A percentile compares a stretch with the other conserved stretches of the same genome.
Conservation (phyloP, 2,329 filamentous ascomycete genomes). For the Helminthosporium solani region DNA sequence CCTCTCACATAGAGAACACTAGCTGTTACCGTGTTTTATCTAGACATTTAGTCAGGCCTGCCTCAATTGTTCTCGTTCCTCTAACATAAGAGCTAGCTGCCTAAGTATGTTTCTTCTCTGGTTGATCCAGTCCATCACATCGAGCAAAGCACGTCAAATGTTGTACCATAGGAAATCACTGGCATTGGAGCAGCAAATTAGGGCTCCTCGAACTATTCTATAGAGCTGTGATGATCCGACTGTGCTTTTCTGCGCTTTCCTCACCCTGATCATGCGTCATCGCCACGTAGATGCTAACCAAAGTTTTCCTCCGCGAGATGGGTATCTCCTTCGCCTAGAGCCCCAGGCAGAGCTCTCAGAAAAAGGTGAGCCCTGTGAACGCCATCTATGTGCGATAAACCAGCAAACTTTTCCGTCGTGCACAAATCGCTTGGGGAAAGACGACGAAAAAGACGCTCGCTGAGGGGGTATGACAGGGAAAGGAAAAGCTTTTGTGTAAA, state of each 20-base stretch:
- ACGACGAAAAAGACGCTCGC: conserved; percentile 27
- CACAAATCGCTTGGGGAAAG: conserved; percentile 22
- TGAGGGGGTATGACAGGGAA: conserved; percentile 25
- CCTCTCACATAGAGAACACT: no score
- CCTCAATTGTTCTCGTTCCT: no score
- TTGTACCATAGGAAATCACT: conserved; percentile 19
- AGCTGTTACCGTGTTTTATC: no score
- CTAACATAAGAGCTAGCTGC: no score
- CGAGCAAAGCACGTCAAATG: no score
- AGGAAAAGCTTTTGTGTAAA: conserved; percentile 44
- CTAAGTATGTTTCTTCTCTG: no score
- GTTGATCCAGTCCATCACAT: no score
- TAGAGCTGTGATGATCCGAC: conserved; percentile 34
- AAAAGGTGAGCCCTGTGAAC: conserved; percentile 38
- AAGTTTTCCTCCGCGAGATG: conserved; percentile 31
- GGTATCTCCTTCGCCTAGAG: conserved; percentile 40
- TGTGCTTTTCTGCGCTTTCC: conserved; percentile 41
- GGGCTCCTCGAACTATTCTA: conserved; percentile 33
- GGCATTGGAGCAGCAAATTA: conserved; percentile 27
- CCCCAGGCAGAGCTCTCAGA: conserved; percentile 28
- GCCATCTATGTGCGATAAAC: conserved; percentile 42
- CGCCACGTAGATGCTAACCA: conserved; percentile 33
- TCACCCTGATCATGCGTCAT: conserved; percentile 37
- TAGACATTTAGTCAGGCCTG: no score
- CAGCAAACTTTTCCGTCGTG: conserved; percentile 38